Evolutionary conservation across 371 early-diverging fungal species (phyloP).

Genomic region (Mortierella sp.): DNA sequence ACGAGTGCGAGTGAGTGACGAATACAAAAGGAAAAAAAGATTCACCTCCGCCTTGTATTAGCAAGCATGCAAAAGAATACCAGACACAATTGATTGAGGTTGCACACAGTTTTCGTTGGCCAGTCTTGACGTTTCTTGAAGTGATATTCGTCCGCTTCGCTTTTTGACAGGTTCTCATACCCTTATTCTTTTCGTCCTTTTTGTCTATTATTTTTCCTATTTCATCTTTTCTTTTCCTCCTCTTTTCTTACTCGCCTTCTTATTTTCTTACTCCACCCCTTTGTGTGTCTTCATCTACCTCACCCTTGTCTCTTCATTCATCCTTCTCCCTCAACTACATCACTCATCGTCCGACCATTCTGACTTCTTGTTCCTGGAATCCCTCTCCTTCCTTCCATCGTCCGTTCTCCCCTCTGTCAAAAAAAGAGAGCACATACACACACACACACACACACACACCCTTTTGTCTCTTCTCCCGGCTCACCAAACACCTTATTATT

Average conservation of each 20-base stretch:
- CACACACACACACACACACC: neutral
- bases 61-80: neutral
- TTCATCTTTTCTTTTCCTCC: neutral
- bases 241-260: neutral
- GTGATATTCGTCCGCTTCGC: neutral
- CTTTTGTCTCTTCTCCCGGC: neutral
- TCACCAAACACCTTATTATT: constrained; percentile 9
- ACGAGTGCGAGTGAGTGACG: neutral
- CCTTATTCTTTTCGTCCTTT: neutral
- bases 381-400: neutral
- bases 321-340: neutral
- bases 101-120: neutral
- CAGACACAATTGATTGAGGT: neutral
- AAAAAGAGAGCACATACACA: neutral
- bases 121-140: neutral
- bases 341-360: neutral
- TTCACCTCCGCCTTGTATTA: neutral
- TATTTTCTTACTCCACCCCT: neutral
- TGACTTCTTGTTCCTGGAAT: neutral
- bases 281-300: neutral
- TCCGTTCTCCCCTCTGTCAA: neutral
- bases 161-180: neutral
- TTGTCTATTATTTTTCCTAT: neutral
- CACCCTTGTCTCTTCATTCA: neutral
- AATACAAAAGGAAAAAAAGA: neutral